A percentile compares a stretch with the other conserved stretches of the same genome.
Evolutionary conservation across 2,329 filamentous ascomycete species (phyloP).

Genomic region (Lasiodiplodia gonubiensis): DNA sequence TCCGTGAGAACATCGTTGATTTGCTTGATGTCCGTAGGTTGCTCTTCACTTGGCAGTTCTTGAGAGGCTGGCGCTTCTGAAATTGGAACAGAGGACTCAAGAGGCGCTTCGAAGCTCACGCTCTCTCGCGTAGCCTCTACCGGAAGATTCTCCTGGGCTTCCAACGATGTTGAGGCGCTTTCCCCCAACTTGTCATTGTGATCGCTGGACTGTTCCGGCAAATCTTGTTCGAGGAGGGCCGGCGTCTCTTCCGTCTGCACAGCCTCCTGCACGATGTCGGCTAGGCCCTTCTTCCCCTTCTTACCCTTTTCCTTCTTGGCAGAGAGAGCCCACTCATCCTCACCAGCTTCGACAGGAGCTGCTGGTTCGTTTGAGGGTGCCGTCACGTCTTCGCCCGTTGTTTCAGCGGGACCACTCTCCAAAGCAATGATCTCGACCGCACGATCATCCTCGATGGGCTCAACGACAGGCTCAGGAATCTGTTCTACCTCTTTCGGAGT

Average conservation of each 20-base stretch:
- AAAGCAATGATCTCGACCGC: not conserved
- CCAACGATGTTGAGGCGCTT: not conserved
- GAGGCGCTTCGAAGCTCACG: too few species aligned
- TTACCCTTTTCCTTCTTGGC: slow-evolving; percentile 36
- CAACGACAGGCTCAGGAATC: not conserved
- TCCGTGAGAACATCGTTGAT: not conserved
- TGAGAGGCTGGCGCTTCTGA: not conserved
- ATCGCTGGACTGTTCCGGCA: not conserved
- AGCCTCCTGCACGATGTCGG: not conserved
- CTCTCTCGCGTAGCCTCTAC: not conserved
- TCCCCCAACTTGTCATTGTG: not conserved
- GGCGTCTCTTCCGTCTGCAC: not conserved
- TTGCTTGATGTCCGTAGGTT: not conserved
- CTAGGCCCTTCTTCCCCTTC: slow-evolving; percentile 30
- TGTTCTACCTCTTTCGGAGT: slow-evolving; percentile 8
- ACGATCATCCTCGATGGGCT: slow-evolving; percentile 8
- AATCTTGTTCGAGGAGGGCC: not conserved
- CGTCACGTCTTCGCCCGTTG: not conserved
- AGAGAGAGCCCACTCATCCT: slow-evolving; percentile 29
- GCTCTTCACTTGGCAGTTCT: not conserved
- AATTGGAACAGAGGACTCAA: not conserved
- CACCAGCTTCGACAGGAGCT: slow-evolving; percentile 4
- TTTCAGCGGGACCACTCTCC: not conserved
- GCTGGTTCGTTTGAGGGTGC: not conserved
- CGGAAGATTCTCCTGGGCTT: not conserved